These are phyloP conservation scores for Cystobasidium onofrii DNA, from an alignment of 768 basidiomycete species.

Conservation along the genomic window DNA sequence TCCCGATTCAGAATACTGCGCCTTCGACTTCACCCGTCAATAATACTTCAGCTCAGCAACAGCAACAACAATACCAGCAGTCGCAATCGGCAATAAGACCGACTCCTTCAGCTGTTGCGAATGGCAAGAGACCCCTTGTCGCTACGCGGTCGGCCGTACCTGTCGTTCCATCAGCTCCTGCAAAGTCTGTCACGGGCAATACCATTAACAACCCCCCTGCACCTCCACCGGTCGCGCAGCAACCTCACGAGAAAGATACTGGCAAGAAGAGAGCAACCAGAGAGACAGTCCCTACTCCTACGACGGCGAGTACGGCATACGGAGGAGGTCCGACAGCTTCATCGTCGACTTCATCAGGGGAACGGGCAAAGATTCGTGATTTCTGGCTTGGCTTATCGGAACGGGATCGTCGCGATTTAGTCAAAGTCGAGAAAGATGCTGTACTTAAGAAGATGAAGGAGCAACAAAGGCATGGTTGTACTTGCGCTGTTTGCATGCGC, in stretches of 20 bases:
- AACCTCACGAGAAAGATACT: not conserved
- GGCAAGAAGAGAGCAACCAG: conserved; percentile 10
- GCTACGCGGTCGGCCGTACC: conserved; percentile 56
- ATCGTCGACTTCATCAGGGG: conserved; percentile 45
- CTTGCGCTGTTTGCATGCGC: conserved; percentile 89
- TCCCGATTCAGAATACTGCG: not conserved
- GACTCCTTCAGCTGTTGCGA: conserved; percentile 5
- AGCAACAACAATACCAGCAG: conserved; percentile 6
- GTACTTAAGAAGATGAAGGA: conserved; percentile 99
- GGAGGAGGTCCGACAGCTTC: conserved; percentile 23
- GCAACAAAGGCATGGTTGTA: conserved; percentile 92
- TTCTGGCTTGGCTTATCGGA: conserved; percentile 92
- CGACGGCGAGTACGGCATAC: not conserved
- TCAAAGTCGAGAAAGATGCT: conserved; percentile 96
- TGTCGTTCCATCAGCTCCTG: conserved; percentile 28
- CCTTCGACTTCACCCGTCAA: not conserved
- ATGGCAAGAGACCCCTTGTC: conserved; percentile 36
- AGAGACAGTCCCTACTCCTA: not conserved
- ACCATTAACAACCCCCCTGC: conserved; percentile 27
- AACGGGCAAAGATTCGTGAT: conserved; percentile 92
- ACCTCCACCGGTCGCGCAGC: conserved; percentile 13
- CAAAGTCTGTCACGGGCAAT: conserved; percentile 21
- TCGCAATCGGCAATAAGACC: not conserved
- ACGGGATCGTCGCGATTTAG: conserved; percentile 78
- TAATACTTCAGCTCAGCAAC: not conserved